A percentile compares a stretch with the other conserved stretches of the same genome.
These are phyloP conservation scores for Tephrocybe sp. DNA, from an alignment of 768 basidiomycete genomes.

Conservation along the genomic window DNA sequence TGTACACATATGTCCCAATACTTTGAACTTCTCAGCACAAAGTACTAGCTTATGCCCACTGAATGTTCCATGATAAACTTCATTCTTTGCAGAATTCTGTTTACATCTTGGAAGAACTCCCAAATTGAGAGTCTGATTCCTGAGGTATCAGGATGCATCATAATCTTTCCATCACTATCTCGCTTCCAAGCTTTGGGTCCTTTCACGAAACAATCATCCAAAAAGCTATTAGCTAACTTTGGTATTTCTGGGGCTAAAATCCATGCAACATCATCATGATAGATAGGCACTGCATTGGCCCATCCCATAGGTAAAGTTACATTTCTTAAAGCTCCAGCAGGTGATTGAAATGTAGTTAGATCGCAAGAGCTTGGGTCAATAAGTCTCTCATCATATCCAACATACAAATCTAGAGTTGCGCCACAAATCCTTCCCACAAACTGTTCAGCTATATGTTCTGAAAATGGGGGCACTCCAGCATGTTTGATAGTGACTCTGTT, in stretches of 20 bases:
- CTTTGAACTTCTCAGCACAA: too few species aligned
- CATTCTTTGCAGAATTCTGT: conserved; percentile 36
- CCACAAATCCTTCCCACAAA: conserved; percentile 25
- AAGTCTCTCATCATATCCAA: too few species aligned
- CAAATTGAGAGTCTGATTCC: conserved; percentile 37
- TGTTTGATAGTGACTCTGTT: conserved; percentile 37
- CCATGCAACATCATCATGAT: too few species aligned
- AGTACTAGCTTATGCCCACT: too few species aligned
- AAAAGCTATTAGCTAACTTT: too few species aligned
- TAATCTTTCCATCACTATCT: conserved; percentile 21
- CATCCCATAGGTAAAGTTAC: background rate
- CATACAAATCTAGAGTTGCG: conserved; percentile 32
- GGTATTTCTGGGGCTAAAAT: too few species aligned
- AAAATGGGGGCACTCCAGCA: conserved; percentile 30
- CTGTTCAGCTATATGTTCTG: conserved; percentile 32
- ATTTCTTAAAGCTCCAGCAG: background rate
- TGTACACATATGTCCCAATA: too few species aligned
- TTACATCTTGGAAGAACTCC: conserved; percentile 35
- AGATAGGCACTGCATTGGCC: too few species aligned
- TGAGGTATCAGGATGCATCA: conserved; percentile 35
- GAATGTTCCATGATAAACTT: too few species aligned
- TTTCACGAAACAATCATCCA: too few species aligned
- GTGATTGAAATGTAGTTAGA: background rate
- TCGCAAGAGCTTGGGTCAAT: too few species aligned
- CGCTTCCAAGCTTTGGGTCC: too few species aligned